Evolutionary conservation across 1,139 yeast genomes (phyloP), one percentile per base, ranked within the genome.

Genomic region (Suhomyces yuchorum): DNA sequence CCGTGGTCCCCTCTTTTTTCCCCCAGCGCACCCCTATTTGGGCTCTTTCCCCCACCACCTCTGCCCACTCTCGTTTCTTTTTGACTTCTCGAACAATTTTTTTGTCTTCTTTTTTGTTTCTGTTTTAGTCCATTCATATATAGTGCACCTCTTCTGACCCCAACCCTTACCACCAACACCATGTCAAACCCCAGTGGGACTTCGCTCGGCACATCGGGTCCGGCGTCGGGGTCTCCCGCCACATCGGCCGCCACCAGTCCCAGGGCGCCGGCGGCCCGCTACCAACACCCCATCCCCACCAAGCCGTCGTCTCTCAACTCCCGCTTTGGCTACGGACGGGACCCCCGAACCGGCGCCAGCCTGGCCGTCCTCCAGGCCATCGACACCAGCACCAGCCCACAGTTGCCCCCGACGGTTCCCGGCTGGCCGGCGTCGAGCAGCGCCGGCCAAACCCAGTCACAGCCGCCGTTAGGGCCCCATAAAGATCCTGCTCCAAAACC

Each of bases 201-300:
- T 6, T 18, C 41, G 23, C 32, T 37, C 34, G 41, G 41, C 8
- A 23, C 18, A 17, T 20, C 30, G 8, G 20, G 40, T 11, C 20
- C 20, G 15, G 12, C 20, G 22, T 12, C 32, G 40, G 32, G 17
- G 18, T 30, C 28, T 30, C 19, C 41, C 12, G 22, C 8, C 9
- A 17, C 36, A 18, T 17, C 35, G 14, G 14, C 35, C 24, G 12
- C 19, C 20, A 15, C 18, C 26, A 23, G 33, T 17, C 33, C 32
- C 19, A 18, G 8, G 30, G 22, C 11, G 9, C 34, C 28, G 12
- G 39, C 39, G 18, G 34, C 18, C 24, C 43, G 15, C 15, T 43
- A 20, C 40, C 48, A 42, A 22, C 46, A 50, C 26, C 58, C 58
- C 36, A 51, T 55, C 8, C 57, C 58, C 20, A 50, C 52, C n/a